Evolutionary conservation across 2,329 filamentous ascomycete genomes (phyloP).

Genomic region (Diaporthe destruens): DNA sequence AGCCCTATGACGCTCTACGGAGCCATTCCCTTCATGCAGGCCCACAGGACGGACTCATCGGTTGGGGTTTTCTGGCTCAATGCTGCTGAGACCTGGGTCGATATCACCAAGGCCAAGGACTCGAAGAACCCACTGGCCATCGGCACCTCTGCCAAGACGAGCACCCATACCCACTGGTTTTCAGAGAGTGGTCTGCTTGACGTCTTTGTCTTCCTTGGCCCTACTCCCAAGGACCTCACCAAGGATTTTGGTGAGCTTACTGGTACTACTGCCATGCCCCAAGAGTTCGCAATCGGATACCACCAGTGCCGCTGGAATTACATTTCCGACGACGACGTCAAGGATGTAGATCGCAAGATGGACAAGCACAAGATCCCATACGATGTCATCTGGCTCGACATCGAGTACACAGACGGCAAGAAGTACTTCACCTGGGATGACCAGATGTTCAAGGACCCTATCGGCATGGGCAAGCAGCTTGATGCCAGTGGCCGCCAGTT

Average conservation of each 20-base stretch:
- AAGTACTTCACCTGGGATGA: constrained; percentile 99
- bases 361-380: constrained; percentile 96
- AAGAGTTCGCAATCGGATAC: constrained; percentile 92
- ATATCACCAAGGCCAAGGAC: constrained; percentile 85
- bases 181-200: constrained; percentile 92
- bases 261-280: constrained; percentile 89
- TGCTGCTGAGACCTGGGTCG: constrained; percentile 96
- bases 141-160: constrained; percentile 75
- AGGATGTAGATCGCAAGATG: constrained; percentile 95
- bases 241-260: constrained; percentile 90
- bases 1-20: constrained; percentile 99
- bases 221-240: constrained; percentile 84
- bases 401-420: constrained; percentile 96
- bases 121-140: constrained; percentile 82
- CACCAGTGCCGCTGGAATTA: constrained; percentile 99
- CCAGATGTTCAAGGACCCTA: constrained; percentile 87
- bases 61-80: constrained; percentile 99
- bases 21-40: constrained; percentile 98
- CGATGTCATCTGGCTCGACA: constrained; percentile 98
- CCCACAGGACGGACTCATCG: constrained; percentile 91
- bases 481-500: constrained; percentile 89
- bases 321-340: constrained; percentile 95
- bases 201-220: constrained; percentile 93
- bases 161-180: constrained; percentile 95
- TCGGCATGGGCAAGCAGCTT: constrained; percentile 88